A percentile compares a stretch with the other conserved stretches of the same genome.
Evolutionary conservation across 768 basidiomycete genomes (phyloP).

Genomic region (Stropharia rugosoannulata): DNA sequence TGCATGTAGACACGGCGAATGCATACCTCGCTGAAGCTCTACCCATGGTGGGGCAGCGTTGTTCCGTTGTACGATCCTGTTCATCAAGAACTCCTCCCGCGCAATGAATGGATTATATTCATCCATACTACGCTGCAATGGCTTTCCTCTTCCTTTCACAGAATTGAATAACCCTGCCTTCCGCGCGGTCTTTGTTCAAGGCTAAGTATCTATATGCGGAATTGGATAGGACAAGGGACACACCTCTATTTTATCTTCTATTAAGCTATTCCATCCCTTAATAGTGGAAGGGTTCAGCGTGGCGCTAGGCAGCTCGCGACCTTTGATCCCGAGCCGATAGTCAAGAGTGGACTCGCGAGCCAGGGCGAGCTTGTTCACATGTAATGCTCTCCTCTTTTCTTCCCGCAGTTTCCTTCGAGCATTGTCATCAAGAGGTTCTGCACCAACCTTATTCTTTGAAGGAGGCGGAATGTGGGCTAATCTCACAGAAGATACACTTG

Average conservation of each 20-base stretch:
- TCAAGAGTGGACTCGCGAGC: constrained; percentile 78
- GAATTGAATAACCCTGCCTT: constrained; percentile 67
- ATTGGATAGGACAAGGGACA: neutral
- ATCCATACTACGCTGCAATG: constrained; percentile 34
- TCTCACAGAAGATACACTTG: constrained; percentile 51
- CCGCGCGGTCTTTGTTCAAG: constrained; percentile 51
- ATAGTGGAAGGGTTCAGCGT: constrained; percentile 58
- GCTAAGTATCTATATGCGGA: neutral
- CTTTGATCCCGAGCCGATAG: constrained; percentile 63
- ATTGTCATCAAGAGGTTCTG: constrained; percentile 30
- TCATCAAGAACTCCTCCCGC: constrained; percentile 82
- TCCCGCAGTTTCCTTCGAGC: constrained; percentile 47
- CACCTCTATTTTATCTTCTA: constrained; percentile 83
- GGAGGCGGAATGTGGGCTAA: constrained; percentile 43
- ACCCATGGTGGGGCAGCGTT: constrained; percentile 89
- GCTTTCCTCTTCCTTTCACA: constrained; percentile 63
- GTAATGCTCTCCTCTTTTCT: constrained; percentile 46
- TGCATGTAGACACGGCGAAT: neutral
- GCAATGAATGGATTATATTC: constrained; percentile 60
- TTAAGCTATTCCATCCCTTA: constrained; percentile 73
- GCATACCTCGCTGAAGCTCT: constrained; percentile 66
- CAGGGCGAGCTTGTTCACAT: constrained; percentile 53
- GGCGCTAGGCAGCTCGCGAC: constrained; percentile 7
- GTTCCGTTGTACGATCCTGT: constrained; percentile 78
- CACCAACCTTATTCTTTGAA: constrained; percentile 9